Percentiles rank a stretch among this genome's conserved stretches.
Conservation (phyloP, 768 basidiomycete genomes). For the Leccinum arenicola region DNA sequence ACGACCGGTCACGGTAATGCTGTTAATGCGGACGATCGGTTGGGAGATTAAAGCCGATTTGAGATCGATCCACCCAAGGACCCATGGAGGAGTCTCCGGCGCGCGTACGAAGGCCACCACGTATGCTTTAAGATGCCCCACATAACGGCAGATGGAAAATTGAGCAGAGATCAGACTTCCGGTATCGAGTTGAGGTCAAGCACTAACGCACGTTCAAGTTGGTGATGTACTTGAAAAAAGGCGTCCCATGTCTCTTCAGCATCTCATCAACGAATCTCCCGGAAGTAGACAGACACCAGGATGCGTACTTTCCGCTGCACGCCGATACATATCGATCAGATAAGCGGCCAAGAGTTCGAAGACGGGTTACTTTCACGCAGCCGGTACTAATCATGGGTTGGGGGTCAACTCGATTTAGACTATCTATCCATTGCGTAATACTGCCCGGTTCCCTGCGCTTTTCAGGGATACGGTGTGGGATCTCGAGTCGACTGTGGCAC, state of each 20-base stretch:
- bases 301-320: neutral
- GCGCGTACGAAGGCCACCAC: too few species aligned
- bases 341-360: neutral
- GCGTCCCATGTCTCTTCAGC: neutral
- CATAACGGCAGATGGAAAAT: neutral
- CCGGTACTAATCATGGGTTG: neutral
- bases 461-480: neutral
- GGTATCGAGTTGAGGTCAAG: neutral
- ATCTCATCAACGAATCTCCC: neutral
- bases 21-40: neutral
- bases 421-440: neutral
- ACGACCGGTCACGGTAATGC: neutral
- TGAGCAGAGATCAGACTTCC: neutral
- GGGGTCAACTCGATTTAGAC: neutral
- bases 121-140: neutral
- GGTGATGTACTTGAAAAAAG: neutral
- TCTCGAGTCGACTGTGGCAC: neutral
- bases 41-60: too few species aligned
- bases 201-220: too few species aligned
- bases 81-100: too few species aligned
- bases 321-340: neutral
- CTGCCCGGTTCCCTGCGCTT: neutral
- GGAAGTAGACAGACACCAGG: neutral
- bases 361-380: neutral
- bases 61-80: too few species aligned